These are phyloP conservation scores for Byssochlamys sp. DNA, from an alignment of 2,329 filamentous ascomycete species.

Conservation along the genomic window DNA sequence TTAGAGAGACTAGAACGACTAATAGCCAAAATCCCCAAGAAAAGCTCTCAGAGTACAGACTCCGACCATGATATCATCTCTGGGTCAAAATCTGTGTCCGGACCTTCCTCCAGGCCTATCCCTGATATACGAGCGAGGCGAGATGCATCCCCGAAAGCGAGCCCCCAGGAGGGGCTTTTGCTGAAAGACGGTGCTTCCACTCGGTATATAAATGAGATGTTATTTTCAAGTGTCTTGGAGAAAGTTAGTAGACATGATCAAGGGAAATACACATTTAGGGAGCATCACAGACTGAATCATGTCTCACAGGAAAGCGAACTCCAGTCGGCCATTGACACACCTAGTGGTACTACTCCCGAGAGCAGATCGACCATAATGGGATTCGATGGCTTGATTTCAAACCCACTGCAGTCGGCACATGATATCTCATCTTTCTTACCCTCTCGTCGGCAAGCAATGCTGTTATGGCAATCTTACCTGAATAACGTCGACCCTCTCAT, in stretches of 20 bases:
- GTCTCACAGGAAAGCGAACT: slow-evolving; percentile 13
- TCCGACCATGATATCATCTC: no score
- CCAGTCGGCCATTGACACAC: slow-evolving; percentile 8
- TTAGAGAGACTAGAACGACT: slow-evolving; percentile 5
- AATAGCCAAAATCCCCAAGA: not conserved
- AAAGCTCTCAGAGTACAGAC: not conserved
- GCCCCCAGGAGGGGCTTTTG: slow-evolving; percentile 10
- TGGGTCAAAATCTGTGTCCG: not conserved
- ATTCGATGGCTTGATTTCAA: slow-evolving; percentile 6
- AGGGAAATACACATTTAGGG: not conserved
- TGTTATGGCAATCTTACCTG: slow-evolving; percentile 13
- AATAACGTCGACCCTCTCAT: slow-evolving; percentile 13
- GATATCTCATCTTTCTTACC: slow-evolving; percentile 2
- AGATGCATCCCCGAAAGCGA: not conserved
- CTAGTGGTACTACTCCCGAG: not conserved
- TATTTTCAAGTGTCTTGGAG: slow-evolving; percentile 17
- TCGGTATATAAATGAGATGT: slow-evolving; percentile 20
- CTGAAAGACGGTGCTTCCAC: slow-evolving; percentile 13
- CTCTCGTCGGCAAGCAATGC: slow-evolving; percentile 5
- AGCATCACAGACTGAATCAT: not conserved
- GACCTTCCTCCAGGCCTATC: not conserved
- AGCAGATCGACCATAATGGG: not conserved
- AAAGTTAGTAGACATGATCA: slow-evolving; percentile 7
- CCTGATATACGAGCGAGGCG: not conserved
- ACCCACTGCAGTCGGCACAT: not conserved